These are phyloP conservation scores for Stentor roeselii DNA, from an alignment of 73 alveolate species.

Conservation along the genomic window DNA sequence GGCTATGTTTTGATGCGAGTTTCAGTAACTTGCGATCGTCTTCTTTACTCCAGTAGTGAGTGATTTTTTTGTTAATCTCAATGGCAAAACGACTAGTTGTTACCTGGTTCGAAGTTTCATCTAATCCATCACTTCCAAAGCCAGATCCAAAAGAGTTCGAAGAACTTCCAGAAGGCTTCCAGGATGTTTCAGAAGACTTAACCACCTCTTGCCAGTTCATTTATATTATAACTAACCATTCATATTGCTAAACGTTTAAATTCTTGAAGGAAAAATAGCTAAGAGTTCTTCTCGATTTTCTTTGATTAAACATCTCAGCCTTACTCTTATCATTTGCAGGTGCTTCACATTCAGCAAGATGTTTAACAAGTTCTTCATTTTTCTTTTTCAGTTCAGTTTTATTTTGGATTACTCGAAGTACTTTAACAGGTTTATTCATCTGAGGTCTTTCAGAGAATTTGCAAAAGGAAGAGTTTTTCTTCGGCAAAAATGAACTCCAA, in stretches of 20 bases:
- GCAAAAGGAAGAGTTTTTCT: neutral
- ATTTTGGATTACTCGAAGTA: neutral
- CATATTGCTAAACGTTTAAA: too few relatives aligned
- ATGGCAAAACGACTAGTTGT: neutral
- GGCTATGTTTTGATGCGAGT: neutral
- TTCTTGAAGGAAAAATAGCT: too few relatives aligned
- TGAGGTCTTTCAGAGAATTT: neutral
- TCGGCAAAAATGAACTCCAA: neutral
- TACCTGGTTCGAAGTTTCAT: neutral
- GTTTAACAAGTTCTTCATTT: too few relatives aligned
- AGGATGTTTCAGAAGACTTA: neutral
- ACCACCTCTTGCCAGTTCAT: constrained; percentile 14
- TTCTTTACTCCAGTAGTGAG: constrained; percentile 21
- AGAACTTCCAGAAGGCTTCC: neutral
- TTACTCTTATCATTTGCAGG: too few relatives aligned
- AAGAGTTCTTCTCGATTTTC: too few relatives aligned
- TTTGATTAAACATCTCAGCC: too few relatives aligned
- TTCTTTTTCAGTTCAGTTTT: neutral
- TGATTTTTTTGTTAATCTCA: neutral
- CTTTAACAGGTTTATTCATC: neutral
- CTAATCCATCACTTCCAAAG: neutral
- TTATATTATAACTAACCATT: too few relatives aligned
- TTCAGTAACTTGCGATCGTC: neutral
- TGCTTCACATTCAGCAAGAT: too few relatives aligned
- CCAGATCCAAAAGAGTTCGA: neutral